Conservation (phyloP, 352 stramenopile genomes). For the Paralagenidium karlingii region DNA sequence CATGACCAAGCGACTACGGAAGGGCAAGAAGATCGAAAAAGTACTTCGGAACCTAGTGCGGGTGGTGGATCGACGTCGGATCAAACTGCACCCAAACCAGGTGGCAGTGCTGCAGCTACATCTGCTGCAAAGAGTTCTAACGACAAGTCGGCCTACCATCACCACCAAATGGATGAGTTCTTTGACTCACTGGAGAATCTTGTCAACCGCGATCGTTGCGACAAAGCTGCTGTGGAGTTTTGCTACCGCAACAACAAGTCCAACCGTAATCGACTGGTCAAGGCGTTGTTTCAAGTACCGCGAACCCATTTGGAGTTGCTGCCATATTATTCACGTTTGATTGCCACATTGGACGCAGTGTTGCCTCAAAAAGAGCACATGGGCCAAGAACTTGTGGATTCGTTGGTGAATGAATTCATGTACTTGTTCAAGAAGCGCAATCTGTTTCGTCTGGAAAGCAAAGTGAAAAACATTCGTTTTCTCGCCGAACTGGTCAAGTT, state of each 20-base stretch:
- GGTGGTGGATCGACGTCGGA: not conserved
- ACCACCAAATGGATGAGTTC: slow-evolving; percentile 90
- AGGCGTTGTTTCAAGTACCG: slow-evolving; percentile 90
- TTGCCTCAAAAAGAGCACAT: slow-evolving; percentile 90
- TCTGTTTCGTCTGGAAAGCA: slow-evolving; percentile 88
- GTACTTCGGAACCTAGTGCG: not conserved
- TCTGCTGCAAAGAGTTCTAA: too few relatives aligned
- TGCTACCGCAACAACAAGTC: slow-evolving; percentile 94
- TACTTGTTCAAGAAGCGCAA: slow-evolving; percentile 90
- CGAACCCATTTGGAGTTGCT: slow-evolving; percentile 91
- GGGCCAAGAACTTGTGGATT: slow-evolving; percentile 73
- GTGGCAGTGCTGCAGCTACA: too few relatives aligned
- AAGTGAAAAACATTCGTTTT: slow-evolving; percentile 93
- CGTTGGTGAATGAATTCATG: slow-evolving; percentile 94
- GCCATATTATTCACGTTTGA: slow-evolving; percentile 90
- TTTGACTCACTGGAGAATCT: slow-evolving; percentile 89
- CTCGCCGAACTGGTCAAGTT: slow-evolving; percentile 97
- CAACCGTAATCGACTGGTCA: slow-evolving; percentile 82
- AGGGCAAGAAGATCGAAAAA: slow-evolving; percentile 21
- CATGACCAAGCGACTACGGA: slow-evolving; percentile 2
- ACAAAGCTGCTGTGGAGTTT: slow-evolving; percentile 94
- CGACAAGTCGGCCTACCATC: slow-evolving; percentile 58
- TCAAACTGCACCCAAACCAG: too few relatives aligned
- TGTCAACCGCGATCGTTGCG: slow-evolving; percentile 89
- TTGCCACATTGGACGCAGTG: slow-evolving; percentile 87